Evolutionary conservation across 1,284 basidiomycete genomes (phyloP).

Genomic region (Termitomyces sp.): DNA sequence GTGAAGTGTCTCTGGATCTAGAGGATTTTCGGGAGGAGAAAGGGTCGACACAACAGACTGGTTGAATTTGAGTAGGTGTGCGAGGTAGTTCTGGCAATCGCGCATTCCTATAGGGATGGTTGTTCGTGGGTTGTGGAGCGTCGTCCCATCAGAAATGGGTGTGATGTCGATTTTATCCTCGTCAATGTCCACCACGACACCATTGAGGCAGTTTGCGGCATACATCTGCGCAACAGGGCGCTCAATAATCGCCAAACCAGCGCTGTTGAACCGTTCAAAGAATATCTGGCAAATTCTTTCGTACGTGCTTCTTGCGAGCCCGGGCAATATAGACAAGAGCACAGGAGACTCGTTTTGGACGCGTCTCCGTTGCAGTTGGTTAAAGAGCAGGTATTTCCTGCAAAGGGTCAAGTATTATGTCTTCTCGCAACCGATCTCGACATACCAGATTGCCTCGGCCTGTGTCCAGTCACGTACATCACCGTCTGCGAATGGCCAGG

Average conservation of each 20-base stretch:
- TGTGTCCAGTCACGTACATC: constrained; percentile 83
- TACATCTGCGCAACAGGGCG: constrained; percentile 83
- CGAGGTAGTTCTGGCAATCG: constrained; percentile 76
- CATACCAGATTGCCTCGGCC: constrained; percentile 87
- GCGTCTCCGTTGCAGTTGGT: constrained; percentile 70
- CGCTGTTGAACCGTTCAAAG: constrained; percentile 94
- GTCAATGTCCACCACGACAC: constrained; percentile 84
- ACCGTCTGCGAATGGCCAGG: constrained; percentile 82
- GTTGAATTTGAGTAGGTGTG: constrained; percentile 62
- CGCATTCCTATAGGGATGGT: constrained; percentile 62
- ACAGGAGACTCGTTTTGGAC: constrained; percentile 86
- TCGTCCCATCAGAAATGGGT: constrained; percentile 76
- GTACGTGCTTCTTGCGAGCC: constrained; percentile 68
- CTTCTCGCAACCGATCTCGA: constrained; percentile 9
- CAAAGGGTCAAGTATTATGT: not conserved
- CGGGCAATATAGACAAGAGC: constrained; percentile 68
- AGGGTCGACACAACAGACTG: constrained; percentile 63
- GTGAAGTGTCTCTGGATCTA: constrained; percentile 43
- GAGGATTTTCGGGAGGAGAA: constrained; percentile 45
- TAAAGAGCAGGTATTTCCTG: constrained; percentile 86
- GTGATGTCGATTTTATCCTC: constrained; percentile 72
- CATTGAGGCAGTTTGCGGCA: constrained; percentile 74
- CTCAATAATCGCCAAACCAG: constrained; percentile 80
- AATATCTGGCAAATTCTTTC: constrained; percentile 83
- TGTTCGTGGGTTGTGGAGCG: constrained; percentile 57